Percentiles rank a stretch among this genome's conserved stretches.
phyloP scores from a whole-genome alignment of 805 yeast species.

The Blastobotrys chiropterorum region DNA sequence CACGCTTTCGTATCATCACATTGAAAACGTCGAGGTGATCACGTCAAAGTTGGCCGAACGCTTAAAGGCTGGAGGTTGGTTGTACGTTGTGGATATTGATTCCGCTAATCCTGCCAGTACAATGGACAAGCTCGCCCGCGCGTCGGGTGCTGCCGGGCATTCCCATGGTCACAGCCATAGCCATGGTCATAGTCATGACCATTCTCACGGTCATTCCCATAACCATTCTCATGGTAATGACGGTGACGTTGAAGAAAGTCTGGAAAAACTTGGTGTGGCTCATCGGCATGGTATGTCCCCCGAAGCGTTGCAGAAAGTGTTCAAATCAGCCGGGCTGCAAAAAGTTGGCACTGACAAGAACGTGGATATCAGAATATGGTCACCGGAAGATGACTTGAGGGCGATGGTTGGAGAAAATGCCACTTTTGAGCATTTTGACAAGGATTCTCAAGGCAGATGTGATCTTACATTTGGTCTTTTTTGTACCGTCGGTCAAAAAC shows the following conservation, averaged over 20 bases:
- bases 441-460: background rate
- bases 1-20: conserved; percentile 24
- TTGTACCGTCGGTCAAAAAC: background rate
- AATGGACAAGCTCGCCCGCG: background rate
- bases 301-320: background rate
- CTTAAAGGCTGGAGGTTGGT: conserved; percentile 19
- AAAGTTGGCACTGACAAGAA: background rate
- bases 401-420: background rate
- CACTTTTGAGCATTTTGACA: background rate
- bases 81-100: conserved; percentile 15
- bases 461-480: background rate
- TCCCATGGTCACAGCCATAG: background rate
- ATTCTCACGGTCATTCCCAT: background rate
- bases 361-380: background rate
- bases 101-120: background rate
- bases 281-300: background rate
- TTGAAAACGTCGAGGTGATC: conserved; percentile 14
- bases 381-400: background rate
- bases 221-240: background rate
- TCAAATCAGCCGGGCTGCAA: background rate
- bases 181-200: background rate
- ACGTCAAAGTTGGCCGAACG: conserved; percentile 12
- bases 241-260: background rate
- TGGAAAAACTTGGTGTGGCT: background rate
- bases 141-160: background rate